A percentile compares a stretch with the other conserved stretches of the same genome.
Conservation (phyloP, 176 grass and related monocot species). For the Lolium multiflorum region DNA sequence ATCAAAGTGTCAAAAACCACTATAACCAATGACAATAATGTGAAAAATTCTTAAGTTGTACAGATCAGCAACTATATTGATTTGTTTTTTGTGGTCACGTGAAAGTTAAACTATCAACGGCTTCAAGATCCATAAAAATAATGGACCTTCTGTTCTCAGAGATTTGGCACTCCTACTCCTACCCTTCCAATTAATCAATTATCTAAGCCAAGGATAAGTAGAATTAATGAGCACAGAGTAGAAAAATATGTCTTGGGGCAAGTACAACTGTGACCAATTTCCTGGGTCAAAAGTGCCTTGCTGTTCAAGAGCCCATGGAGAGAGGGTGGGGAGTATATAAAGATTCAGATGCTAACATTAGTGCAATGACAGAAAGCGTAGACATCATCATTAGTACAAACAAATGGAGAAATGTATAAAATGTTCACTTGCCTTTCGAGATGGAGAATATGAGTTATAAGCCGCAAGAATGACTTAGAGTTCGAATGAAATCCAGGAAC, state of each 20-base stretch:
- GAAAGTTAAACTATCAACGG: conserved; percentile 26
- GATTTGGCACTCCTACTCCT: neutral
- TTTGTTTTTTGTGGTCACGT: conserved; percentile 24
- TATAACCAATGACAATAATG: conserved; percentile 9
- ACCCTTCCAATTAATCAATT: neutral
- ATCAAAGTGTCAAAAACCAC: conserved; percentile 5
- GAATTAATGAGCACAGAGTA: neutral
- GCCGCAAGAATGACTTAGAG: conserved; percentile 53
- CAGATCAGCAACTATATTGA: conserved; percentile 27
- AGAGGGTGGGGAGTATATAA: neutral
- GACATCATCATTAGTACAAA: conserved; percentile 27
- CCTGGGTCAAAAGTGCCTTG: conserved; percentile 6
- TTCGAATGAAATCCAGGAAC: conserved; percentile 78
- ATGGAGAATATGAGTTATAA: conserved; percentile 83
- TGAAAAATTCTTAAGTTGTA: neutral
- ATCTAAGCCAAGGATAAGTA: neutral
- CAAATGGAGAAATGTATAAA: conserved; percentile 33
- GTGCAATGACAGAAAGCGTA: conserved; percentile 19
- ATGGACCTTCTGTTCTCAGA: neutral
- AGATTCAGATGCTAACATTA: neutral
- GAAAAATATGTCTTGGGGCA: conserved; percentile 14
- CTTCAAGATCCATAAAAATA: conserved; percentile 30
- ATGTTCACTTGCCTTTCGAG: conserved; percentile 78
- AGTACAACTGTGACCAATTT: neutral
- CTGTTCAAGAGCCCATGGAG: neutral